phyloP scores from a whole-genome alignment of 1,139 yeast genomes.

The Blastobotrys aristatus region DNA sequence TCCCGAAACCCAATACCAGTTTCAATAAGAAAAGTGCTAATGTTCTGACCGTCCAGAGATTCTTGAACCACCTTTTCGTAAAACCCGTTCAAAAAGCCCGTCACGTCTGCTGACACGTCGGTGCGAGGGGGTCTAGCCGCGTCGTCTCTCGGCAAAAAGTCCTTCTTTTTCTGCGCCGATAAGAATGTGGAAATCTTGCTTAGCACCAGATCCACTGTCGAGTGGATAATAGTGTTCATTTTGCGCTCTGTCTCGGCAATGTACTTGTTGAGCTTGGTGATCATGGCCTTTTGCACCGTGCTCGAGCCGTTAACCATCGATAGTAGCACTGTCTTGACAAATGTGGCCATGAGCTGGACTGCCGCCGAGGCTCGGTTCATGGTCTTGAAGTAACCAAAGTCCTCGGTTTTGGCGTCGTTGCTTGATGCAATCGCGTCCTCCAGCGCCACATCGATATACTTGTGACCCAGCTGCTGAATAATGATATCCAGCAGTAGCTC shows the following conservation, averaged over 20 bases:
- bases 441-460: constrained; percentile 68
- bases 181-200: constrained; percentile 37
- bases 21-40: constrained; percentile 48
- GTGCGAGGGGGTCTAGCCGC: constrained; percentile 22
- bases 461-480: constrained; percentile 64
- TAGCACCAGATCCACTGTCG: constrained; percentile 45
- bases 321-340: constrained; percentile 64
- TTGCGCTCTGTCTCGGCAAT: constrained; percentile 64
- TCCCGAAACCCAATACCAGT: constrained; percentile 59
- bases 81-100: constrained; percentile 48
- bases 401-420: constrained; percentile 34
- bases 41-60: constrained; percentile 50
- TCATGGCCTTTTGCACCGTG: constrained; percentile 56
- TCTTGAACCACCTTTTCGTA: constrained; percentile 26
- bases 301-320: constrained; percentile 60
- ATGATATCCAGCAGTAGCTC: constrained; percentile 63
- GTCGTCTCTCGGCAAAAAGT: constrained; percentile 46
- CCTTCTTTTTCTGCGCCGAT: constrained; percentile 59
- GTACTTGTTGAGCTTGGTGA: constrained; percentile 60
- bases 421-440: constrained; percentile 56
- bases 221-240: constrained; percentile 59
- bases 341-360: constrained; percentile 60
- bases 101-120: constrained; percentile 58
- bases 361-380: constrained; percentile 59
- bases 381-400: constrained; percentile 46